Evolutionary conservation across 495 filamentous ascomycete species (phyloP).

Genomic region (Lophiotrema nucula): DNA sequence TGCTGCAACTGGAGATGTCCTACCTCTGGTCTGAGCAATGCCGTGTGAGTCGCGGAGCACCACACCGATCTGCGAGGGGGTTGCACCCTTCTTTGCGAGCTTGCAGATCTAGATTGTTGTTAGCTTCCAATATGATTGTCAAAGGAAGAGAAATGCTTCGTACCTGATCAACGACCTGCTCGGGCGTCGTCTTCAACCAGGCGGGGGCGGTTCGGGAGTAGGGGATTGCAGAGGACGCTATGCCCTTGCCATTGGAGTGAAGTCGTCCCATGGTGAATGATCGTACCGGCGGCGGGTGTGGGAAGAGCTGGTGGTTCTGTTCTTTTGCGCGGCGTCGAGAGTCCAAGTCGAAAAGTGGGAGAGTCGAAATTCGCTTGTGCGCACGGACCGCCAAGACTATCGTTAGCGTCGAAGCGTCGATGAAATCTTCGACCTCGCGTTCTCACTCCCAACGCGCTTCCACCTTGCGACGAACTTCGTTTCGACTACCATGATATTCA

Average conservation of each 20-base stretch:
- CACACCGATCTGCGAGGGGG: constrained; percentile 71
- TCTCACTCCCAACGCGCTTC: too few species aligned
- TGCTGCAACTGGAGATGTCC: constrained; percentile 74
- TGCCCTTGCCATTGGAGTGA: constrained; percentile 99
- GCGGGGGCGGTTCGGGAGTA: constrained; percentile 89
- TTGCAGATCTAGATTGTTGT: too few species aligned
- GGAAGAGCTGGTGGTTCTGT: too few species aligned
- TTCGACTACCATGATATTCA: too few species aligned
- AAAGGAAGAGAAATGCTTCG: constrained; percentile 95
- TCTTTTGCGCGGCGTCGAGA: too few species aligned
- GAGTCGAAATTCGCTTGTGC: constrained; percentile 9
- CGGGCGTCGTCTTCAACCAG: constrained; percentile 89
- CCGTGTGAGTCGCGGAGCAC: constrained; percentile 96
- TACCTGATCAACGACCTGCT: constrained; percentile 97
- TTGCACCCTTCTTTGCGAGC: not conserved
- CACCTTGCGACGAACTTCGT: too few species aligned
- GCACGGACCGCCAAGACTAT: too few species aligned
- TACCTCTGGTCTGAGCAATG: constrained; percentile 88
- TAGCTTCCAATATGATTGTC: too few species aligned
- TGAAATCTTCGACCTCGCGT: too few species aligned
- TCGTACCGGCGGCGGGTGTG: constrained; percentile 10
- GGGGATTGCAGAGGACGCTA: constrained; percentile 87
- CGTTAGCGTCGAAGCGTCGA: too few species aligned
- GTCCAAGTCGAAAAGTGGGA: too few species aligned
- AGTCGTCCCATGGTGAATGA: constrained; percentile 84